These are phyloP conservation scores for Zymoseptoria ardabiliae DNA, from an alignment of 2,329 filamentous ascomycete species.

Conservation along the genomic window DNA sequence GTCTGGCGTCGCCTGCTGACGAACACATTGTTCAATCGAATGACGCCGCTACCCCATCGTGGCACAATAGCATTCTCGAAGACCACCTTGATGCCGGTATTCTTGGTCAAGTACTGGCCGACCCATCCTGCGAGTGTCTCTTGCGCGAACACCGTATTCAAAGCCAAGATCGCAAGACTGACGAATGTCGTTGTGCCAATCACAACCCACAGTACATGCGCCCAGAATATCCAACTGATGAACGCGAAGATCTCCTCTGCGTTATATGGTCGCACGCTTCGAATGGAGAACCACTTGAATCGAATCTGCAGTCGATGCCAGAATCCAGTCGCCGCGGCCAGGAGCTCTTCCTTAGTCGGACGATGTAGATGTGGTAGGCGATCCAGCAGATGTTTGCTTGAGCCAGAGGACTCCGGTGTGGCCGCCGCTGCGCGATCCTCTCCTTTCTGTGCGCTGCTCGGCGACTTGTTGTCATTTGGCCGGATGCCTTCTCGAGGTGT, in stretches of 20 bases:
- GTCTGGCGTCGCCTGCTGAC: conserved; percentile 81
- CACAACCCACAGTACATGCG: conserved; percentile 92
- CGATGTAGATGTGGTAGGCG: conserved; percentile 64
- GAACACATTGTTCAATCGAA: conserved; percentile 94
- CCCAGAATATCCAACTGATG: conserved; percentile 87
- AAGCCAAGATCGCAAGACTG: conserved; percentile 78
- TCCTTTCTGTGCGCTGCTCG: conserved; percentile 9
- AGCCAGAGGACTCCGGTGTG: conserved; percentile 7
- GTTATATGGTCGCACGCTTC: conserved; percentile 90
- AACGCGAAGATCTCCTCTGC: conserved; percentile 94
- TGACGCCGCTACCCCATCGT: conserved; percentile 90
- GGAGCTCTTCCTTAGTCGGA: conserved; percentile 85
- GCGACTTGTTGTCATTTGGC: conserved; percentile 11
- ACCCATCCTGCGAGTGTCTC: conserved; percentile 91
- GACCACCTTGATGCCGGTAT: conserved; percentile 84
- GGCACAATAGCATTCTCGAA: conserved; percentile 98
- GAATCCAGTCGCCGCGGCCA: conserved; percentile 86
- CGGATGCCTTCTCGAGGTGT: conserved; percentile 3
- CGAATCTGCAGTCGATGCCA: conserved; percentile 83
- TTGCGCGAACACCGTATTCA: conserved; percentile 96
- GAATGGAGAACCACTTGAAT: conserved; percentile 96
- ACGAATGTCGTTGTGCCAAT: conserved; percentile 96
- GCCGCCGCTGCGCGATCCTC: conserved; percentile 13
- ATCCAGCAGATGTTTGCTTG: conserved; percentile 43
- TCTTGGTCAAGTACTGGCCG: conserved; percentile 90